A percentile compares a stretch with the other conserved stretches of the same genome.
These are phyloP conservation scores for Neurospora tetrasperma DNA, from an alignment of 495 filamentous ascomycete genomes.

Conservation along the genomic window DNA sequence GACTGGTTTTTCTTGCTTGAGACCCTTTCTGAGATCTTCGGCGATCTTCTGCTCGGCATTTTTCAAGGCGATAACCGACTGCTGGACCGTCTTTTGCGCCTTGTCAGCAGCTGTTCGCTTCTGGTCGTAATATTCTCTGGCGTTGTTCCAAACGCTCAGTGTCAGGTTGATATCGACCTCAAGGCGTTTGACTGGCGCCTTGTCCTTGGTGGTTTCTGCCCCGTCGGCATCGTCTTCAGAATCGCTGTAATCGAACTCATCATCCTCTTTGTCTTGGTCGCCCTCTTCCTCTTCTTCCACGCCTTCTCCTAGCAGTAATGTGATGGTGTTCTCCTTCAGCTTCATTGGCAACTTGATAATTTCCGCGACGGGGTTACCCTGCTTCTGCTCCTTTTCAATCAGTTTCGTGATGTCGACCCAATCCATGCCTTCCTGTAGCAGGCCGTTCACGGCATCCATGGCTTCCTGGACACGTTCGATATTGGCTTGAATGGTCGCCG, in stretches of 20 bases:
- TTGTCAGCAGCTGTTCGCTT: constrained; percentile 76
- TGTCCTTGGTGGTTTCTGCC: constrained; percentile 37
- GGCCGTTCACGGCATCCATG: constrained; percentile 77
- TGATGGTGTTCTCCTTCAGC: constrained; percentile 78
- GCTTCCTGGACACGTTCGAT: constrained; percentile 81
- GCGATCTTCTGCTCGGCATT: constrained; percentile 81
- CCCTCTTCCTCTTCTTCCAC: constrained; percentile 47
- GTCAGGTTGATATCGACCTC: constrained; percentile 76
- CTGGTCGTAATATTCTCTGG: constrained; percentile 82
- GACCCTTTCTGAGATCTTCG: constrained; percentile 68
- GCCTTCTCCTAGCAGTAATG: constrained; percentile 64
- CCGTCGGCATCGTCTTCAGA: constrained; percentile 53
- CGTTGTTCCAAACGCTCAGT: constrained; percentile 77
- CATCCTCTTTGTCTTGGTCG: constrained; percentile 53
- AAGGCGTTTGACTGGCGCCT: constrained; percentile 39
- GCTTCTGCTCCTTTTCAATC: constrained; percentile 73
- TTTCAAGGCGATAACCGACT: constrained; percentile 76
- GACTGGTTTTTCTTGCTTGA: constrained; percentile 88
- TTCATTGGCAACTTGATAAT: constrained; percentile 84
- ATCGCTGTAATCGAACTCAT: constrained; percentile 53
- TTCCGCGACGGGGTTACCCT: constrained; percentile 74
- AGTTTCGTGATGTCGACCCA: constrained; percentile 85
- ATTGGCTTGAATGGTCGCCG: constrained; percentile 81
- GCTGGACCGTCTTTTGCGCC: constrained; percentile 71
- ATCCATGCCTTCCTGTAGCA: constrained; percentile 90